These are phyloP conservation scores for Hypoxylon subgilvum DNA, from an alignment of 495 filamentous ascomycete species.

Conservation along the genomic window DNA sequence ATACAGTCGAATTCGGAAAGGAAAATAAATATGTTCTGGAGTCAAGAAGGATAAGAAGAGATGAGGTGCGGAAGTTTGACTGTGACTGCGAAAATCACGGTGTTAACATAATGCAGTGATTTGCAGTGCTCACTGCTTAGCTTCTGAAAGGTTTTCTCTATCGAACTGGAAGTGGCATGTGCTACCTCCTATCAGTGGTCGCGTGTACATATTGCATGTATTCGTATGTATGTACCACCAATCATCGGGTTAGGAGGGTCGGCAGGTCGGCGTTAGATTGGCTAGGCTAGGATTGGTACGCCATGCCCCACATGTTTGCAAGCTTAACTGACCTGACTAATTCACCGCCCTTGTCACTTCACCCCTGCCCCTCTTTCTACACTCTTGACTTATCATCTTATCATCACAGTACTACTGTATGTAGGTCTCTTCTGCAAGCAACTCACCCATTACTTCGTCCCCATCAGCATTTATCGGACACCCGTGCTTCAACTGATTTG, in stretches of 20 bases:
- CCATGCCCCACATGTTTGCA: conserved; percentile 1
- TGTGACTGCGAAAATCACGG: not conserved
- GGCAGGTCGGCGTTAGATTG: not conserved
- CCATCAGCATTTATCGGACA: no score
- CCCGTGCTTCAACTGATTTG: no score
- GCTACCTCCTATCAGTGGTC: conserved; percentile 32
- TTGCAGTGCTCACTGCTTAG: no score
- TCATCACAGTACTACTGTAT: not conserved
- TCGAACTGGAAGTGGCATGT: conserved; percentile 21
- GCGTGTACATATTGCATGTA: conserved; percentile 38
- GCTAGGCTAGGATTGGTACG: not conserved
- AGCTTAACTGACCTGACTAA: conserved; percentile 25
- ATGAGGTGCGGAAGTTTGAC: not conserved
- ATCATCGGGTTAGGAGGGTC: conserved; percentile 4
- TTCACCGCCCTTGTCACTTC: conserved; percentile 34
- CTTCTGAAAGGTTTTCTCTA: not conserved
- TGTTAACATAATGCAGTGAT: not conserved
- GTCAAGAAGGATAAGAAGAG: not conserved
- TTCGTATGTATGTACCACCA: conserved; percentile 20
- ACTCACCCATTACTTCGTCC: no score
- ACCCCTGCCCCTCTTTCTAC: not conserved
- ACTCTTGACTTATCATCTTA: not conserved
- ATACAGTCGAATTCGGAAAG: no score
- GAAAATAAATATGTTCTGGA: not conserved
- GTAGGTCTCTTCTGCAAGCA: no score